Evolutionary conservation across 192 early-diverging fungal species (phyloP).

Genomic region (Ambispora gerdemannii): DNA sequence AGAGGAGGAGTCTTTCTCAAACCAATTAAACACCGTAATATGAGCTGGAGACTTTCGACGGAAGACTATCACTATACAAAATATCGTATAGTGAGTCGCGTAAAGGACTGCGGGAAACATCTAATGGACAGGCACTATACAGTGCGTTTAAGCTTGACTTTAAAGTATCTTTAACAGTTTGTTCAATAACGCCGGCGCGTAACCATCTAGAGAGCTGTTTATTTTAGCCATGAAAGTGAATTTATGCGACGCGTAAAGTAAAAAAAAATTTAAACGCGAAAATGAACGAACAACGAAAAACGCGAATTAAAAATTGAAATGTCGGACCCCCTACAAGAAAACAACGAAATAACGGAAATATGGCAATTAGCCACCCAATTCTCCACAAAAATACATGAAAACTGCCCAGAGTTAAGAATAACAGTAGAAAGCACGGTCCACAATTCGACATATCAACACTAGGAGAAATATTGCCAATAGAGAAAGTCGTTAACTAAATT

Average conservation of each 20-base stretch:
- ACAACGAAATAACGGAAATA: too few relatives aligned
- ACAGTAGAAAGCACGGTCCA: too few relatives aligned
- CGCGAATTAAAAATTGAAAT: too few relatives aligned
- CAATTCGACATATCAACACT: too few relatives aligned
- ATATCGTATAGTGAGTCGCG: constrained; percentile 7
- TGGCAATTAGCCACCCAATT: too few relatives aligned
- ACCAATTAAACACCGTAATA: constrained; percentile 2
- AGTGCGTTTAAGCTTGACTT: constrained; percentile 14
- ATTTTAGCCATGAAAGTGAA: constrained; percentile 27
- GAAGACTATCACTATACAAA: constrained; percentile 15
- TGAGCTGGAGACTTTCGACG: constrained; percentile 1
- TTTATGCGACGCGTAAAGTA: background rate
- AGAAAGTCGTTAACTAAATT: too few relatives aligned
- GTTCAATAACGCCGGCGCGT: constrained; percentile 8
- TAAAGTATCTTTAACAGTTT: constrained; percentile 23
- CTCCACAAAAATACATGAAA: too few relatives aligned
- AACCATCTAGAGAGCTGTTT: constrained; percentile 20
- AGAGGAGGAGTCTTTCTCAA: constrained; percentile 14
- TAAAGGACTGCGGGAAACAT: background rate
- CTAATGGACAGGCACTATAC: constrained; percentile 23
- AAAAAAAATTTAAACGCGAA: too few relatives aligned
- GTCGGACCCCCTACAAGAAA: too few relatives aligned
- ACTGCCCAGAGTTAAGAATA: too few relatives aligned
- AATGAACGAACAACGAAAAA: too few relatives aligned
- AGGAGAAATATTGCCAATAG: too few relatives aligned